Base-by-base conservation (phyloP, 2,329 filamentous ascomycete species). In the Cladosporium sp. region DNA sequence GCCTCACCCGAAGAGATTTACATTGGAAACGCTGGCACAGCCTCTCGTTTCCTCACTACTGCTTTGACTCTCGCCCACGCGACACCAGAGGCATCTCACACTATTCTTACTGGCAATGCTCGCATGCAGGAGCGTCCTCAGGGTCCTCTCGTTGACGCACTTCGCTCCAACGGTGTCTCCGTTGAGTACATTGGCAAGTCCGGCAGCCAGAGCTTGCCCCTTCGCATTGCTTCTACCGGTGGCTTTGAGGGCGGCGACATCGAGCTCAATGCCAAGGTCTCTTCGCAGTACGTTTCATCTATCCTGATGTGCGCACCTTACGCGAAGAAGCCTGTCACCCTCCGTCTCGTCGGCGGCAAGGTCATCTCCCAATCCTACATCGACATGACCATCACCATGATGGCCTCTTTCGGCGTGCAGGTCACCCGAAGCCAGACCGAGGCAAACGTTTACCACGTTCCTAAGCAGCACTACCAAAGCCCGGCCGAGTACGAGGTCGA, bases 371-470 rank as follows among this genome's bases (percentile, higher is more conserved):
- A 98, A 76, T 88, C 89, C 1, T 99, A 99, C 78, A 98, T 99
- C 73, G 93, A 99, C 76, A 98, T 99, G 94, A 99, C 95, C 1
- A 93, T 96, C 62, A 86, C 93, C 18, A 99, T 99, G 94, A 99
- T 99, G 95, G 85, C 86, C 64, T 86, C 91, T 2, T 99, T 99
- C 74, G 95, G 95, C 59, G 87, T 99, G 49, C 78, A 88, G 46
- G 95, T 97, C 14, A 84, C 88, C 68, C 88, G 86, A 72, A 96
- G 93, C 10, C 79, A 86, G 35, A 89, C 86, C 3, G 93, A 97
- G 73, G 86, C 89, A 55, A 90, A 98, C 76, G 97, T 94, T 5
- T 99, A 99, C 79, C 89, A 96, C 76, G 96, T 99, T 65, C 95
- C 95, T 2, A 88, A 91, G 74, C 92, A 91, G 16, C 81, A 83